Conservation (phyloP, 1,139 yeast genomes). For the Sugiyamaella castrensis region DNA sequence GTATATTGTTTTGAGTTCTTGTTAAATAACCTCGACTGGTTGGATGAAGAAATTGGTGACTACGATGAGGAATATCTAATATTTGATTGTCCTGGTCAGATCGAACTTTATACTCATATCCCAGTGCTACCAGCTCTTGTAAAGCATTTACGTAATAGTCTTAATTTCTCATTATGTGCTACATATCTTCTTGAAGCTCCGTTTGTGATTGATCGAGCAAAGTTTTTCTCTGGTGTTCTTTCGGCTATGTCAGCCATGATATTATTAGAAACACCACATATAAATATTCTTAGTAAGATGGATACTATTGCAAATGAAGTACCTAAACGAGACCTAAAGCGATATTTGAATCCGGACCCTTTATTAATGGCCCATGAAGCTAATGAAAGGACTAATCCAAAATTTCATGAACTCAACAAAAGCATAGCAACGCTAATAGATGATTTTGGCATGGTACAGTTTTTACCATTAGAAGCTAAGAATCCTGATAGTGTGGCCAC, state of each 20-base stretch:
- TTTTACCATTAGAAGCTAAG: conserved; percentile 81
- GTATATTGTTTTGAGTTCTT: conserved; percentile 88
- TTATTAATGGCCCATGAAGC: conserved; percentile 56
- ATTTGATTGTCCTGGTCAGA: conserved; percentile 98
- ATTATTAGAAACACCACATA: conserved; percentile 87
- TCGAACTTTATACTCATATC: conserved; percentile 90
- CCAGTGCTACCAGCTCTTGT: conserved; percentile 90
- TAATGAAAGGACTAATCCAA: conserved; percentile 61
- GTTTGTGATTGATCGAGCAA: conserved; percentile 82
- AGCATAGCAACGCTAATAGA: conserved; percentile 80
- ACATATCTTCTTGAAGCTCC: conserved; percentile 92
- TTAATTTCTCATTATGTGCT: conserved; percentile 87
- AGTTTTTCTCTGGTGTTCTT: conserved; percentile 91
- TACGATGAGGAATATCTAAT: conserved; percentile 89
- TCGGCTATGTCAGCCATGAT: conserved; percentile 99
- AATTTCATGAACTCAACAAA: conserved; percentile 67
- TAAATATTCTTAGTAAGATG: conserved; percentile 79
- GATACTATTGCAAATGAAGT: conserved; percentile 71
- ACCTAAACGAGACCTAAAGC: conserved; percentile 70
- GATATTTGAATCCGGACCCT: conserved; percentile 91
- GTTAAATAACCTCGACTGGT: conserved; percentile 88
- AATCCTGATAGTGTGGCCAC: conserved; percentile 78
- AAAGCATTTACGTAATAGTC: conserved; percentile 70
- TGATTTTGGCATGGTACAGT: conserved; percentile 98
- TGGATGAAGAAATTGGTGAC: conserved; percentile 93